Evolutionary conservation across 768 basidiomycete species (phyloP).

Genomic region (Mycena vitilis): DNA sequence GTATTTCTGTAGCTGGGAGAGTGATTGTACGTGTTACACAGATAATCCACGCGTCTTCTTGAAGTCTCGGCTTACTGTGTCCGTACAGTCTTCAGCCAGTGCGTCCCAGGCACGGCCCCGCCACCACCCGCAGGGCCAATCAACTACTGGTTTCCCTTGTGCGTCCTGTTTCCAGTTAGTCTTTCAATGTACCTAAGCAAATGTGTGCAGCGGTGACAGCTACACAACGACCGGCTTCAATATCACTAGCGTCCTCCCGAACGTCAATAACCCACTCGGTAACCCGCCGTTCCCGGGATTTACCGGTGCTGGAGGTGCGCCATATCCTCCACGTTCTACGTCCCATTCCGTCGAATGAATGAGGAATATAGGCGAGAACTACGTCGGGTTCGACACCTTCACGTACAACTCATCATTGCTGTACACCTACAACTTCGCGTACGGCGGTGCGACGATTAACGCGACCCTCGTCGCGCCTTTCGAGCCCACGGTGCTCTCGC

Average conservation of each 20-base stretch:
- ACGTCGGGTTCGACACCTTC: conserved; percentile 66
- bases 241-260: conserved; percentile 40
- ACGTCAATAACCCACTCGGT: conserved; percentile 47
- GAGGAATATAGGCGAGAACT: conserved; percentile 58
- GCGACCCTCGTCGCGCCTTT: conserved; percentile 66
- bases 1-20: conserved; percentile 2
- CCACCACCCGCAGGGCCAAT: conserved; percentile 50
- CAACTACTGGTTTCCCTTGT: conserved; percentile 35
- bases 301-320: conserved; percentile 40
- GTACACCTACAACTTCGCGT: conserved; percentile 75
- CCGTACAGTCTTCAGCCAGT: conserved; percentile 53
- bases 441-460: conserved; percentile 75
- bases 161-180: background rate
- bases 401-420: conserved; percentile 64
- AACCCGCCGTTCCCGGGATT: conserved; percentile 53
- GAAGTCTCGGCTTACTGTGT: background rate
- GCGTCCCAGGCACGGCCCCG: conserved; percentile 43
- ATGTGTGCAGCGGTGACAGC: conserved; percentile 46
- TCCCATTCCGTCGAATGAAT: no score
- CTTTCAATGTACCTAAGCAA: no score
- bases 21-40: conserved; percentile 13
- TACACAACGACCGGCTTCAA: conserved; percentile 51
- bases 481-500: conserved; percentile 61
- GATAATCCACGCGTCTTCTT: background rate
- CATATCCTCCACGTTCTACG: no score